Evolutionary conservation across 495 filamentous ascomycete genomes (phyloP).

Genomic region (Lindgomyces ingoldianus): DNA sequence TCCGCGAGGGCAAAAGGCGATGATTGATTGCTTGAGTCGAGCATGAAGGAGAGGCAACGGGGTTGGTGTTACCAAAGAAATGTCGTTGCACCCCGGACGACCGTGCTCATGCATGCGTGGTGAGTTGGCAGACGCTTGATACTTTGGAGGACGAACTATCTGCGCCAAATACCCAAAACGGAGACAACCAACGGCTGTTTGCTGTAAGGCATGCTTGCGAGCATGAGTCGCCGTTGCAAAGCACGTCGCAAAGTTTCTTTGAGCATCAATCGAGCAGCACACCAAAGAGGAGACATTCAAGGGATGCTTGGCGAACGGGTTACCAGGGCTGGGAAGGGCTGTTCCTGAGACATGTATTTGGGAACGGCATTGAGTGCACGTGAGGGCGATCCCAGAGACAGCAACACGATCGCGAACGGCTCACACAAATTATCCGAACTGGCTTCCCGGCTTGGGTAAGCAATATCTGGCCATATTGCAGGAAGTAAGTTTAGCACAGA

Average conservation of each 20-base stretch:
- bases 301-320: conserved; percentile 27
- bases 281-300: conserved; percentile 9
- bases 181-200: conserved; percentile 45
- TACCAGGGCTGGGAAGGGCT: conserved; percentile 19
- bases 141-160: conserved; percentile 60
- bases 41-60: conserved; percentile 28
- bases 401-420: conserved; percentile 21
- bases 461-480: conserved; percentile 30
- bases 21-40: conserved; percentile 36
- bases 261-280: conserved; percentile 12
- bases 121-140: conserved; percentile 85
- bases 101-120: conserved; percentile 70
- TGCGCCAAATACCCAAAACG: conserved; percentile 54
- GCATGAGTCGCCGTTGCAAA: conserved; percentile 35
- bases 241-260: neutral
- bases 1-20: neutral
- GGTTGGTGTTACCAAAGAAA: conserved; percentile 37
- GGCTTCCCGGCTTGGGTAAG: conserved; percentile 4
- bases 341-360: conserved; percentile 34
- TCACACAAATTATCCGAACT: conserved; percentile 32
- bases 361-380: neutral
- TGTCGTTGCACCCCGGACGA: conserved; percentile 37
- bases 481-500: neutral
- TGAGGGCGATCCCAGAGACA: conserved; percentile 7
- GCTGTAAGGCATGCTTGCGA: conserved; percentile 32